These are phyloP conservation scores for Pisolithus tinctorius DNA, from an alignment of 768 basidiomycete species.

Conservation along the genomic window DNA sequence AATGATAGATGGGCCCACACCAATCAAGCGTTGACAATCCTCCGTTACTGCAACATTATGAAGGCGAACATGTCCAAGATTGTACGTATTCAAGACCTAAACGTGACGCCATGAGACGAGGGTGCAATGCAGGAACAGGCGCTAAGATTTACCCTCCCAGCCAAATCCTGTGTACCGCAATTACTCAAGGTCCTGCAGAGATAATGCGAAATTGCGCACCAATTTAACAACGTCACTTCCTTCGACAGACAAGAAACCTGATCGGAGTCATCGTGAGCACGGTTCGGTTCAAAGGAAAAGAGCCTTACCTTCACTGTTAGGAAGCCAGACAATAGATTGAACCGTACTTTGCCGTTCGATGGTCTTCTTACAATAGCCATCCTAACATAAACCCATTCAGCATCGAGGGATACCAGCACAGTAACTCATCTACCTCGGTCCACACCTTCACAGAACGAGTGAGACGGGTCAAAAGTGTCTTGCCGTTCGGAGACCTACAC, in stretches of 20 bases:
- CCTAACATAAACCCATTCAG: constrained; percentile 22
- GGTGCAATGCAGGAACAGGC: background rate
- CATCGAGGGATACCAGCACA: background rate
- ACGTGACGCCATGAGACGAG: background rate
- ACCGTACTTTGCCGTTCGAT: constrained; percentile 42
- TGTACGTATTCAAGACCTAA: constrained; percentile 34
- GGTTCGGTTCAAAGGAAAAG: constrained; percentile 1
- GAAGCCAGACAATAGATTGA: constrained; percentile 49
- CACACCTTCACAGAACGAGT: constrained; percentile 46
- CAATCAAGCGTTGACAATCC: constrained; percentile 40
- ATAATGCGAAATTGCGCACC: constrained; percentile 20
- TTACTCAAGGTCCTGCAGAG: constrained; percentile 9
- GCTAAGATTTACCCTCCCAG: constrained; percentile 28
- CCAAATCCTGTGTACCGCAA: constrained; percentile 32
- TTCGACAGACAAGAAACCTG: constrained; percentile 50
- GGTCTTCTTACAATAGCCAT: constrained; percentile 44
- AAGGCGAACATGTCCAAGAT: constrained; percentile 39
- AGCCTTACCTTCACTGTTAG: constrained; percentile 37
- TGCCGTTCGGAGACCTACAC: constrained; percentile 42
- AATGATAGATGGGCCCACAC: constrained; percentile 42
- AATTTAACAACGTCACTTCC: constrained; percentile 40
- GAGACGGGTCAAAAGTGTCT: constrained; percentile 40
- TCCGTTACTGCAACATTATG: constrained; percentile 46
- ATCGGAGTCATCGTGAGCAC: constrained; percentile 10
- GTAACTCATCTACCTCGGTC: constrained; percentile 33